Base-by-base conservation (phyloP, 345 rosid genomes). In the Citrus sp. region DNA sequence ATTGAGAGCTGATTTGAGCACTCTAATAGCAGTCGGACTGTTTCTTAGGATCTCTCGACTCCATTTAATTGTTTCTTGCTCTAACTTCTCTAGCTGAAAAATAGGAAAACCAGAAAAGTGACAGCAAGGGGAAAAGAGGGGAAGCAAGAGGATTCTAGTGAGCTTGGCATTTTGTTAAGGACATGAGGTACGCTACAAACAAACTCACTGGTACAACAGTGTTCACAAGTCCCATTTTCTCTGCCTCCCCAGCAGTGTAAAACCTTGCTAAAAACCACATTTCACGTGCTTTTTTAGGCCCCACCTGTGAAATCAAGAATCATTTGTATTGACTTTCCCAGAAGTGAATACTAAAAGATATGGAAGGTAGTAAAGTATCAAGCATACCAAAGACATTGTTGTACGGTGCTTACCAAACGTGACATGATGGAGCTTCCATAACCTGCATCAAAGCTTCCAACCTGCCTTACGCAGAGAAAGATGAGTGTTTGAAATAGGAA, bases 371-470 rank as follows among this genome's bases (percentile, higher is more conserved):
- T 32, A 14, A 30, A 63, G 7, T 16, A 64, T 10, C 58, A 21
- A 65, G 42, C 74, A 21, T 32, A 38, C 60, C 24, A 51, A 78
- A 60, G 32, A 42, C 19, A 72, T 32, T 8, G 51, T 22, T 38
- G 25, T 5, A 2, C 1, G 7, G 46, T 70, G 58, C 89, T 87
- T 87, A 93, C 99, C 94, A 95, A 87, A 71, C 98, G 95, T 74
- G 99, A 92, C 97, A 93, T 95, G 77, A 93, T 87, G 56, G 99
- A 92, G 79, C 99, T 91, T 77, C 99, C 99, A 73, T 95, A 95
- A 77, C 98, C 98, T 75, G 97, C 98, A 87, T 95, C 99, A 83
- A 95, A 95, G 85, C 99, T 95, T 80, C 99, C 99, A 68, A 93
- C 99, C 97, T 95, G 82, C n/a, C 70, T 68, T 59, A 37, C n/a